Evolutionary conservation across 2,329 filamentous ascomycete species (phyloP).

Genomic region (Cadophora sp.): DNA sequence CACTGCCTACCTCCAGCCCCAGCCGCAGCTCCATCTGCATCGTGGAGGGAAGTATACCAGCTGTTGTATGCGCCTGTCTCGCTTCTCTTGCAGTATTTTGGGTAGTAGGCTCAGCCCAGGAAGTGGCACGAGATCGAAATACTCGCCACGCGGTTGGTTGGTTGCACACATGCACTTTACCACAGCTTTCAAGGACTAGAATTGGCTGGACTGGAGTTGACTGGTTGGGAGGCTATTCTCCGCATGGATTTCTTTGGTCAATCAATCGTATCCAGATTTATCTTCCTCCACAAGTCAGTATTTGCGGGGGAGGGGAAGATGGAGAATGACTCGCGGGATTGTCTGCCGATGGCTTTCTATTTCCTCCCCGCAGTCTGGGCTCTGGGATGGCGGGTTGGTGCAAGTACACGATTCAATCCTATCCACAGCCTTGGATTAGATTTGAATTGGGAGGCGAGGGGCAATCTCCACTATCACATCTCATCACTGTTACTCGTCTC

Average conservation of each 20-base stretch:
- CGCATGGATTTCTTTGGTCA: constrained; percentile 27
- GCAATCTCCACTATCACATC: constrained; percentile 23
- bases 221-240: constrained; percentile 18
- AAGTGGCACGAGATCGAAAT: constrained; percentile 19
- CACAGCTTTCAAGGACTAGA: background rate
- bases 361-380: background rate
- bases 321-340: constrained; percentile 14
- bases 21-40: constrained; percentile 8
- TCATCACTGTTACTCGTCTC: no score
- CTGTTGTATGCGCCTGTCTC: constrained; percentile 9
- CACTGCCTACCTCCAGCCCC: background rate
- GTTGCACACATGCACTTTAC: constrained; percentile 9
- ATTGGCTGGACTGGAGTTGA: no score
- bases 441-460: no score
- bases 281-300: no score
- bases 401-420: background rate
- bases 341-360: background rate
- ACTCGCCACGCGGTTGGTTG: constrained; percentile 27
- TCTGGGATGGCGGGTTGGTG: background rate
- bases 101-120: background rate
- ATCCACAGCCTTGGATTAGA: no score
- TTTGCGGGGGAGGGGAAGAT: constrained; percentile 23
- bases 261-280: constrained; percentile 19
- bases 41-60: constrained; percentile 8
- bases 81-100: background rate